phyloP scores from a whole-genome alignment of 495 filamentous ascomycete species.

The Penicillium bovifimosum region DNA sequence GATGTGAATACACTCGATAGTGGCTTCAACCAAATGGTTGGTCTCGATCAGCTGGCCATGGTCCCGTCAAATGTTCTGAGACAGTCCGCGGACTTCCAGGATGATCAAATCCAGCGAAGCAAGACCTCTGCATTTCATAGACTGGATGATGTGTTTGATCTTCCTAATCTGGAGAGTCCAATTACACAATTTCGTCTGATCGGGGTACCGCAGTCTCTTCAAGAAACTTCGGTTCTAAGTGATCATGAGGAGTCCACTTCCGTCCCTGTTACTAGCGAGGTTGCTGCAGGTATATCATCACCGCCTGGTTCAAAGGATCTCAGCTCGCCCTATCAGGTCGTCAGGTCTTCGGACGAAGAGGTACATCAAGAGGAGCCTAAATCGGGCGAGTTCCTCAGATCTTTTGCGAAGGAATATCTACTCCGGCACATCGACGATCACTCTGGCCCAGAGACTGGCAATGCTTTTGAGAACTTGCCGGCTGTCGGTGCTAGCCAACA shows the following conservation, averaged over 20 bases:
- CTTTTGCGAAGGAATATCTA: background rate
- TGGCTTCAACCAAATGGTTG: background rate
- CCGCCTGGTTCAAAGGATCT: background rate
- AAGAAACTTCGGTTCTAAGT: background rate
- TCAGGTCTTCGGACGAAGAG: too few species aligned
- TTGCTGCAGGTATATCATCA: background rate
- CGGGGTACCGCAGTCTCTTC: background rate
- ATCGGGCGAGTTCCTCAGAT: background rate
- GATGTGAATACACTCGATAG: background rate
- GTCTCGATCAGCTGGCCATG: background rate
- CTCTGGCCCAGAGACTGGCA: background rate
- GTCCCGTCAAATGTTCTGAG: background rate
- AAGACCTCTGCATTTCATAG: background rate
- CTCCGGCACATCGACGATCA: background rate
- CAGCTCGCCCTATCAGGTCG: background rate
- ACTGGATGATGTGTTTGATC: background rate
- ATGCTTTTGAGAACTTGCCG: too few species aligned
- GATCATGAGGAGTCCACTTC: too few species aligned
- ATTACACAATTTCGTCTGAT: background rate
- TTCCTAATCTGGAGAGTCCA: background rate
- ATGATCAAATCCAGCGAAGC: background rate
- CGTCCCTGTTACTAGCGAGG: background rate
- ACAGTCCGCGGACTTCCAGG: background rate
- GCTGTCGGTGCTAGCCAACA: too few species aligned
- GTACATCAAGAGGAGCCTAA: background rate